Conservation (phyloP, 306 rosid genomes). For the Citrullus mucosospermus region DNA sequence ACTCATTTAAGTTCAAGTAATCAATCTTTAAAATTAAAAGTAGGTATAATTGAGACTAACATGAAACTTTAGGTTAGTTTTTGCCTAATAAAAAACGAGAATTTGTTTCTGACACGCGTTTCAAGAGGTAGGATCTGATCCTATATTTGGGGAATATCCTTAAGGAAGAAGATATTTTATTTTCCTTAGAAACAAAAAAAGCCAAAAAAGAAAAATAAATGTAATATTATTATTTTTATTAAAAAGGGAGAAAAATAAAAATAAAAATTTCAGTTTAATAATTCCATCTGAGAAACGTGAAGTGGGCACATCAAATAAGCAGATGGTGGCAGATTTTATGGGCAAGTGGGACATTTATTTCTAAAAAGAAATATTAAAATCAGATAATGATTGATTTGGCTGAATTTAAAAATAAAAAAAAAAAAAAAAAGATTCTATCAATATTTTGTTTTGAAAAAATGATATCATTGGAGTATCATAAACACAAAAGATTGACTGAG, state of each 20-base stretch:
- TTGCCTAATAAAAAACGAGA: no score
- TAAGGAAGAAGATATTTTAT: neutral
- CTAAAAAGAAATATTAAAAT: neutral
- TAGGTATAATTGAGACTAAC: no score
- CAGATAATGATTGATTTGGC: neutral
- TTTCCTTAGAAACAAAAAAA: neutral
- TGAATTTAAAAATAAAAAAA: neutral
- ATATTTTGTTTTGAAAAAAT: neutral
- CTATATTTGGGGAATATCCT: neutral
- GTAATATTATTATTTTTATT: no score
- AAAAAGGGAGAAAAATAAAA: no score
- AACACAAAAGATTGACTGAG: neutral
- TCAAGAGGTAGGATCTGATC: neutral
- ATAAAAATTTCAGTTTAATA: neutral
- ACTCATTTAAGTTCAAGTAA: no score
- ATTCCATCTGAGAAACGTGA: neutral
- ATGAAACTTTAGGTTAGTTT: no score
- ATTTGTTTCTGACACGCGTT: neutral
- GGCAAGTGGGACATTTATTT: neutral
- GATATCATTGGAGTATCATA: neutral
- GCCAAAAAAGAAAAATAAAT: neutral
- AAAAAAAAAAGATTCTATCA: neutral
- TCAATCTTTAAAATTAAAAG: no score
- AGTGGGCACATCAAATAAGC: neutral
- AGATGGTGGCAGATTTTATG: neutral